Evolutionary conservation across 768 basidiomycete genomes (phyloP), one percentile per base, ranked within the genome.

Genomic region (Cystobasidium ongulense): DNA sequence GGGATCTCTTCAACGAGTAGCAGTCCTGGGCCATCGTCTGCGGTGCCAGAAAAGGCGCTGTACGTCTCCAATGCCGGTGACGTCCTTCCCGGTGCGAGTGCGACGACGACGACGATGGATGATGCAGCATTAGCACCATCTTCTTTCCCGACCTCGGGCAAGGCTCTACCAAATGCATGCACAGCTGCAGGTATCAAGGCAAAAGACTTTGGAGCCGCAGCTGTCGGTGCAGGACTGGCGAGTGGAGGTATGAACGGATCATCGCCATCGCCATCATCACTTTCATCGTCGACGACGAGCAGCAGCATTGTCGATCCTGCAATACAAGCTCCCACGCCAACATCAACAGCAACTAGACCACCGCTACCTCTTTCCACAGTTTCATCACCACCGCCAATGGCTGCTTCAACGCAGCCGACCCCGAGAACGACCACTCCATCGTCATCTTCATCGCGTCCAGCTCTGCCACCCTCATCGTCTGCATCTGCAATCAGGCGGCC

Each of bases 191-290:
- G 33, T 1, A 17, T 68, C 50, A 68, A 53, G 46, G 21, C 54
- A 63, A 35, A 21, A 68, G 39, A 68, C 25, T 68, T 53, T 53
- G 66, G 18, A 63, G n/a, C 29, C 21, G 46, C 66, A 50, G 63
- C 62, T 63, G 62, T 25, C n/a, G 21, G 8, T 25, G 27, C 57
- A 1, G 27, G 13, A 21, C 57, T 29, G 57, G 25, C 27, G 3
- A n/a, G 43, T n/a, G 43, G 13, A 46, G 33, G 13, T 29, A 21
- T 21, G 13, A 29, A 5, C 25, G 33, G 57, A 5, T 4, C 25
- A 35, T 35, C 63, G 4, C 23, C 63, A 68, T 25, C 66, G 21
- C n/a, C 66, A 54, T 33, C 66, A 68, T 1, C 46, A 25, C n/a
- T 13, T 64, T 13, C n/a, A 33, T n/a, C n/a, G n/a, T 7, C 31